Base-by-base conservation (phyloP, 2,329 filamentous ascomycete genomes). In the Tolypocladium pustulatum region DNA sequence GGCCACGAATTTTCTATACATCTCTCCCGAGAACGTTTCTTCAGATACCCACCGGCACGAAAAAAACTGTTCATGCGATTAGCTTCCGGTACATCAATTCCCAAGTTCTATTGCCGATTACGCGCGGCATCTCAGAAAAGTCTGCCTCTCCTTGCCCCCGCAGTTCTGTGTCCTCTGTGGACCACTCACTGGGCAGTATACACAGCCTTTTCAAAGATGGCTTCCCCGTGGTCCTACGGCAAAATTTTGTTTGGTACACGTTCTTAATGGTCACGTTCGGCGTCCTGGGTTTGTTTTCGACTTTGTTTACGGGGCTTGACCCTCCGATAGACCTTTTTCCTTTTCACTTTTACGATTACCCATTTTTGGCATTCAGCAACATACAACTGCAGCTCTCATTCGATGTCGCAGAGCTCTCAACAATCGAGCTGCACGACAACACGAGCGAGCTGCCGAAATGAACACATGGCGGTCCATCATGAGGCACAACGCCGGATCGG, bases 31-130 rank as follows among this genome's bases (percentile, higher is more conserved):
- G 65, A 65, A 72, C 69, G 68, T 66, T 67, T 67, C 64, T 69
- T 71, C 69, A 72, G 72, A 74, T 74, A 75, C 73, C 71, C 71
- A 40, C 53, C 66, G 67, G 64, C 68, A 73, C 70, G 71, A 72
- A 67, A 71, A 69, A 70, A 71, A 66, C 67, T 67, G 62, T 66
- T 67, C 62, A 67, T 61, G 64, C 63, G 58, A 66, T 66, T 63
- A 67, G 54, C 60, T 60, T 62, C 59, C 59, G 63, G 62, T 65
- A 61, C 61, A 61, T 63, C 60, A 57, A 61, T 60, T 62, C 59
- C n/a, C 20, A 36, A 20, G 30, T 62, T 58, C 40, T 38, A 55
- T 40, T 59, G n/a, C 40, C 54, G 32, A 43, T n/a, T 53, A 54
- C 38, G 30, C 43, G n/a, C 13, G 20, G 10, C 30, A n/a, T n/a